Evolutionary conservation across 2,329 filamentous ascomycete genomes (phyloP).

Genomic region (Dothideomycetes sp.): DNA sequence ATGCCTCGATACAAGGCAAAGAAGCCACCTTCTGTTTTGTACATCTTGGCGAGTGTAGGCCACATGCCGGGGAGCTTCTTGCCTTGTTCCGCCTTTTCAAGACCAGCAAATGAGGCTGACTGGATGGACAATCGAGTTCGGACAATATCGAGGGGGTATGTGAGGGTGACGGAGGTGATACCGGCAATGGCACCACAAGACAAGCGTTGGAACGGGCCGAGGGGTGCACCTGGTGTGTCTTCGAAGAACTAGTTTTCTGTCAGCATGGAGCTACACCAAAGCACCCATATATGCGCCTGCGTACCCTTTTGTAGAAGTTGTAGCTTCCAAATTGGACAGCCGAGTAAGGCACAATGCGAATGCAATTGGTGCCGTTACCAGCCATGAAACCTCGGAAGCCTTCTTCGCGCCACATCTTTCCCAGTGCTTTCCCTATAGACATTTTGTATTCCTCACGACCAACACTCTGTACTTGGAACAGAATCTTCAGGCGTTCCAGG

Average conservation of each 20-base stretch:
- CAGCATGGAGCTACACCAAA: not conserved
- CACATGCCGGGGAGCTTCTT: conserved; percentile 83
- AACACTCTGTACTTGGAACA: conserved; percentile 91
- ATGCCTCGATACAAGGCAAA: conserved; percentile 88
- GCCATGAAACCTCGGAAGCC: conserved; percentile 97
- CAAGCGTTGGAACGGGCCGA: conserved; percentile 66
- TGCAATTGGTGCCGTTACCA: conserved; percentile 96
- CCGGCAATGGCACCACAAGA: conserved; percentile 87
- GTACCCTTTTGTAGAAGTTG: conserved; percentile 88
- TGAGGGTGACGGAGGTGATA: conserved; percentile 89
- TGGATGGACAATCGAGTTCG: conserved; percentile 93
- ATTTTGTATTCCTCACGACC: conserved; percentile 89
- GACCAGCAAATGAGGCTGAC: conserved; percentile 81
- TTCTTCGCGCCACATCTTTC: conserved; percentile 95
- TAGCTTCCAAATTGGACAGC: conserved; percentile 98
- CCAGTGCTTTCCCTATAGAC: conserved; percentile 77
- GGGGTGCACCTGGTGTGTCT: conserved; percentile 59
- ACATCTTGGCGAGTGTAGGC: conserved; percentile 72
- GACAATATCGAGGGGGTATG: conserved; percentile 95
- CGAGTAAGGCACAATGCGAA: conserved; percentile 95
- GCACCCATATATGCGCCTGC: conserved; percentile 21
- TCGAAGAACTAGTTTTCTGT: conserved; percentile 58
- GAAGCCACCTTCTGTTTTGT: conserved; percentile 80
- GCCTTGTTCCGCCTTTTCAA: conserved; percentile 51
- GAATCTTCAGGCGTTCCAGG: conserved; percentile 88